A percentile compares a stretch with the other conserved stretches of the same genome.
Conservation (phyloP, 345 rosid species). For the Citrus maxima region DNA sequence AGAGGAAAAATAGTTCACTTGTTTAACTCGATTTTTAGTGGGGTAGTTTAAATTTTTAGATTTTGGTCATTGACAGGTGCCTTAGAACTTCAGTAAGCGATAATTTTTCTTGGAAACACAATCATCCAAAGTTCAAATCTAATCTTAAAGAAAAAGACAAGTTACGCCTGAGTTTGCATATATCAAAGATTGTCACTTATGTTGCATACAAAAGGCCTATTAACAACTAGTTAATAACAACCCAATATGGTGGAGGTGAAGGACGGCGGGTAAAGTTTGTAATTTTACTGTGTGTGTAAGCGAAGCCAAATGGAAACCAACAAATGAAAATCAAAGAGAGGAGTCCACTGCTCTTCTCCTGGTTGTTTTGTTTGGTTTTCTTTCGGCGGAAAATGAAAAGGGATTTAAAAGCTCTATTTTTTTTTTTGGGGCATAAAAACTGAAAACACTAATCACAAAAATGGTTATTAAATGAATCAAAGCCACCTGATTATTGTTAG, state of each 20-base stretch:
- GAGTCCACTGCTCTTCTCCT: background rate
- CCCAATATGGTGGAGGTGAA: background rate
- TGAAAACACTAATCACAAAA: background rate
- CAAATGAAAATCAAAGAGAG: background rate
- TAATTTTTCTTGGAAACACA: background rate
- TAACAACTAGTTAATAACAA: too few relatives aligned
- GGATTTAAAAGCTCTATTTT: background rate
- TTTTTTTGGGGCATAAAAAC: background rate
- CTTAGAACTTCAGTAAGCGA: background rate
- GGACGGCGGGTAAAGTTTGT: background rate
- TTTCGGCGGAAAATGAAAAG: background rate
- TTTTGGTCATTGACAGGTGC: background rate
- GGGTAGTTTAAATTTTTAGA: background rate
- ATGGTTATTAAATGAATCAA: background rate
- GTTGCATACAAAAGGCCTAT: background rate
- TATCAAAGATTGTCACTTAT: background rate
- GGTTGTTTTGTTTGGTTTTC: constrained; percentile 3
- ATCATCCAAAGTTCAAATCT: background rate
- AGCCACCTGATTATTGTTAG: background rate
- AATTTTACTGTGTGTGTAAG: background rate
- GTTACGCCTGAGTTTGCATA: background rate
- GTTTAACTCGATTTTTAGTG: background rate
- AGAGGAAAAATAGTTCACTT: background rate
- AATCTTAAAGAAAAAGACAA: background rate
- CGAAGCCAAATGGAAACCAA: too few relatives aligned